Conservation (phyloP, 2,329 filamentous ascomycete species). For the Ustilaginoidea virens region DNA sequence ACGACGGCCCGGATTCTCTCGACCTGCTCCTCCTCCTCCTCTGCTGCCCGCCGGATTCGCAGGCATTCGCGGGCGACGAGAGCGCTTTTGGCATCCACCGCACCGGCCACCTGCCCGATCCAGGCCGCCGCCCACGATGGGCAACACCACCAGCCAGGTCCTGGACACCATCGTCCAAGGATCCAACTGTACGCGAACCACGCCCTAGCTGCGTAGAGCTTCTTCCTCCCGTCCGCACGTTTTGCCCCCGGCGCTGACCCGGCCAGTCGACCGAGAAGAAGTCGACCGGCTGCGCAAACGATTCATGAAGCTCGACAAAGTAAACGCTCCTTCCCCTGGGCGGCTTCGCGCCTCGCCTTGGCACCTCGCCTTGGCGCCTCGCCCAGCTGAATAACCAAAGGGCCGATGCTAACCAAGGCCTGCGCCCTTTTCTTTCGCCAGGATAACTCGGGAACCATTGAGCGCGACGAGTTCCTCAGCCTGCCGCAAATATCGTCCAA, state of each 20-base stretch:
- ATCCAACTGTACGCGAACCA: constrained; percentile 79
- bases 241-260: too few species aligned
- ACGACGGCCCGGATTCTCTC: too few species aligned
- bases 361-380: too few species aligned
- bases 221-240: too few species aligned
- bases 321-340: constrained; percentile 22
- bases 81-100: too few species aligned
- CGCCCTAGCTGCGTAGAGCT: too few species aligned
- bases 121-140: too few species aligned
- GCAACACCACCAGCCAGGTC: constrained; percentile 56
- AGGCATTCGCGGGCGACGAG: too few species aligned
- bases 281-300: constrained; percentile 90
- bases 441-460: constrained; percentile 97
- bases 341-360: constrained; percentile 2
- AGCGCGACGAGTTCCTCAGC: constrained; percentile 94
- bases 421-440: constrained; percentile 26
- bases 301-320: constrained; percentile 99
- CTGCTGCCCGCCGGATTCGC: too few species aligned
- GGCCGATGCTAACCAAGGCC: constrained; percentile 1
- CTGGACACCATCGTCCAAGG: constrained; percentile 93
- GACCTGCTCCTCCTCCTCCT: too few species aligned
- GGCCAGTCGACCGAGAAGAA: constrained; percentile 94
- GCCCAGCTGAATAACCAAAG: too few species aligned
- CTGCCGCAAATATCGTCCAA: constrained; percentile 97
- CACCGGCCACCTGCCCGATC: too few species aligned